These are phyloP conservation scores for Cnidoscolus chayamansa DNA, from an alignment of 441 rosid species.

Conservation along the genomic window DNA sequence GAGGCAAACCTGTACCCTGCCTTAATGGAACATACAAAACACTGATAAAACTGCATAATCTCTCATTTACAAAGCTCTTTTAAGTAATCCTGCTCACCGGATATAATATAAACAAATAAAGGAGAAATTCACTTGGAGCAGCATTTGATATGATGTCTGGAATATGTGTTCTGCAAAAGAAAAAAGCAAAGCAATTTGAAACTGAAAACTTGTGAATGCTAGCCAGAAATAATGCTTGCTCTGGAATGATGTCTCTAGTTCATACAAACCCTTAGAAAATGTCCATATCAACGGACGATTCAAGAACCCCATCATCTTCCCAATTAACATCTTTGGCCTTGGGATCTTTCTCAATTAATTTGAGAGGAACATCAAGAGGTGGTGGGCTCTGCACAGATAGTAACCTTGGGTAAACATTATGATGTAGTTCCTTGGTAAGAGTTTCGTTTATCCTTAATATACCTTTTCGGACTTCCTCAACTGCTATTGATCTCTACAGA, in stretches of 20 bases:
- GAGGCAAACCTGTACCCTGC: background rate
- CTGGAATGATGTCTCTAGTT: no score
- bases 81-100: background rate
- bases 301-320: constrained; percentile 95
- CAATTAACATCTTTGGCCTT: constrained; percentile 56
- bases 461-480: no score
- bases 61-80: background rate
- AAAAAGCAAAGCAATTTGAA: background rate
- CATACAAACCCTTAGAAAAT: constrained; percentile 48
- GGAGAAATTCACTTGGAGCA: background rate
- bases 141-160: background rate
- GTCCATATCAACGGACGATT: constrained; percentile 53
- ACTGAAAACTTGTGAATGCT: background rate
- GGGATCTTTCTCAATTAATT: constrained; percentile 52
- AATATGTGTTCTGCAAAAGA: background rate
- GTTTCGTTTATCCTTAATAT: no score
- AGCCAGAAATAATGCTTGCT: background rate
- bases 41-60: constrained; percentile 3
- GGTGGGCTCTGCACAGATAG: constrained; percentile 69
- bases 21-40: background rate
- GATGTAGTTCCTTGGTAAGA: background rate
- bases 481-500: background rate
- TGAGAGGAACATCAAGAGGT: constrained; percentile 55
- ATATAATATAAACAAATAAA: background rate
- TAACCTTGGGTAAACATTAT: constrained; percentile 11